Evolutionary conservation across 1,284 basidiomycete species (phyloP).

Genomic region (Malassezia yamatoensis): DNA sequence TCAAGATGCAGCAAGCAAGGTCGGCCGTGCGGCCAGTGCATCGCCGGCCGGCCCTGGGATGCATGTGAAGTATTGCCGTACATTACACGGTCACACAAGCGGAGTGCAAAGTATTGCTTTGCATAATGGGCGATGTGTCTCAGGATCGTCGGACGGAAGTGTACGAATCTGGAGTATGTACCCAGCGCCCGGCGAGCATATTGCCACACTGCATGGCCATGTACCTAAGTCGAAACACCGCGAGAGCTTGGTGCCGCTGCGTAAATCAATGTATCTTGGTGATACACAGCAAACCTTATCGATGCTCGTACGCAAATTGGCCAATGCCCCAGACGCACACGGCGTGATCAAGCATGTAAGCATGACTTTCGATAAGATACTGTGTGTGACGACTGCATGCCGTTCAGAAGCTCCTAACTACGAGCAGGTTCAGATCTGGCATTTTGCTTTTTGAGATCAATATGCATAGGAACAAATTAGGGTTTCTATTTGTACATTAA

Average conservation of each 20-base stretch:
- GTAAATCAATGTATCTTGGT: neutral
- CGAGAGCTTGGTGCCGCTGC: neutral
- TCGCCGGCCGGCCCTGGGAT: constrained; percentile 10
- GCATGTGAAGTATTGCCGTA: constrained; percentile 27
- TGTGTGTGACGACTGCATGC: constrained; percentile 16
- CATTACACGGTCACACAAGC: constrained; percentile 44
- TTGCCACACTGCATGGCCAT: constrained; percentile 5
- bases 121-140: constrained; percentile 35
- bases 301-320: constrained; percentile 1
- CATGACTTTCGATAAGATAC: constrained; percentile 28
- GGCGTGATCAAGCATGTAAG: constrained; percentile 19
- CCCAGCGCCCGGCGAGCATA: constrained; percentile 15
- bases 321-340: neutral
- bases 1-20: neutral
- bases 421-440: constrained; percentile 29
- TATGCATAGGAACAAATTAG: too few species aligned
- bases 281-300: neutral
- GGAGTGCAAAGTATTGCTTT: constrained; percentile 38
- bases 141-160: constrained; percentile 38
- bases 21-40: constrained; percentile 1
- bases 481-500: neutral
- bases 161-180: constrained; percentile 45
- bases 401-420: neutral
- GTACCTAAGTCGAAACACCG: constrained; percentile 1
- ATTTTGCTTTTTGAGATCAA: constrained; percentile 10